Percentiles rank a stretch among this genome's conserved stretches.
Conservation (phyloP, 768 basidiomycete genomes). For the Peribolospora kevripleyi region DNA sequence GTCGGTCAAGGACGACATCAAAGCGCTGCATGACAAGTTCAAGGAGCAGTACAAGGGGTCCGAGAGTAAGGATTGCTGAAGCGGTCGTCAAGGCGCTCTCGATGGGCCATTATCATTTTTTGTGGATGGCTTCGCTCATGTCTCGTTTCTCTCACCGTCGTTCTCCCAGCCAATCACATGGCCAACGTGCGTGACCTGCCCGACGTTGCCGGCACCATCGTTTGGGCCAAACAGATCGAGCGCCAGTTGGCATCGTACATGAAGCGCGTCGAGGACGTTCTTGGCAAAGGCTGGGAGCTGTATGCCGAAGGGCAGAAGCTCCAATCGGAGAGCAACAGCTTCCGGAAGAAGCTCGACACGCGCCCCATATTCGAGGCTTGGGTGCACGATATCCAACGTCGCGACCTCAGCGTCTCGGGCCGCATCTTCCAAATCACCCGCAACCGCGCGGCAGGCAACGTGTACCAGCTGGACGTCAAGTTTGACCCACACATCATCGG, state of each 20-base stretch:
- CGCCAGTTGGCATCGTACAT: conserved; percentile 87
- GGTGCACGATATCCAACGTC: conserved; percentile 78
- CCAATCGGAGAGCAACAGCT: conserved; percentile 67
- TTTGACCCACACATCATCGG: conserved; percentile 97
- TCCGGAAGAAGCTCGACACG: conserved; percentile 89
- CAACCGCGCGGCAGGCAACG: conserved; percentile 29
- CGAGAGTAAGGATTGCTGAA: conserved; percentile 21
- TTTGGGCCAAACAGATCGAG: conserved; percentile 98
- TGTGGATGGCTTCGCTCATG: no score
- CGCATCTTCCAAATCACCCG: conserved; percentile 62
- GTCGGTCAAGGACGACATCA: conserved; percentile 95
- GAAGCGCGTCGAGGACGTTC: conserved; percentile 95
- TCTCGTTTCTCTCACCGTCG: neutral
- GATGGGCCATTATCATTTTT: no score
- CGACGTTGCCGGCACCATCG: conserved; percentile 91
- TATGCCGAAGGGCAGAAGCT: conserved; percentile 98
- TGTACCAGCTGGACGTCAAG: conserved; percentile 74
- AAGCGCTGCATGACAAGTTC: conserved; percentile 88
- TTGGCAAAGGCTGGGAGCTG: conserved; percentile 90
- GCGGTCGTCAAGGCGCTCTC: no score
- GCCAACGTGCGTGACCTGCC: conserved; percentile 94
- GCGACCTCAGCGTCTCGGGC: conserved; percentile 77
- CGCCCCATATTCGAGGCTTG: conserved; percentile 85
- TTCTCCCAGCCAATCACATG: conserved; percentile 58
- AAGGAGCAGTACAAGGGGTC: conserved; percentile 89